Evolutionary conservation across 768 basidiomycete species (phyloP).

Genomic region (Lepiota venenata): DNA sequence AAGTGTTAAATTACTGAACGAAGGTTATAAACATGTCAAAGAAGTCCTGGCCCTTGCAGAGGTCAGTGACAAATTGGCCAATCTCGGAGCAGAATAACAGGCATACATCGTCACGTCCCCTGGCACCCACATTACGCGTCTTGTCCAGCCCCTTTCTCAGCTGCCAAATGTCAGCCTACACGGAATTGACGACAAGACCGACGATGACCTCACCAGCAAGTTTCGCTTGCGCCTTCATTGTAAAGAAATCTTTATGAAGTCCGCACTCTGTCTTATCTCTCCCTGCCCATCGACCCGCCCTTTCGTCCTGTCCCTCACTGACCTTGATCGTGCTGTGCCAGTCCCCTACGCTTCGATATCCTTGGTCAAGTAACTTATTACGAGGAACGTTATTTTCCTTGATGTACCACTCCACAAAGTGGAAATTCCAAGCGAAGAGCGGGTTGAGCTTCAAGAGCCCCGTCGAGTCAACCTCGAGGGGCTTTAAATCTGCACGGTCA

Average conservation of each 20-base stretch:
- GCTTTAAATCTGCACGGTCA: slow-evolving; percentile 77
- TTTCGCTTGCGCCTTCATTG: slow-evolving; percentile 59
- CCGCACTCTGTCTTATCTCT: slow-evolving; percentile 94
- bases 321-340: slow-evolving; percentile 91
- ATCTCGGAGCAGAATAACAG: too few relatives aligned
- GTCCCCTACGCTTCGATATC: slow-evolving; percentile 95
- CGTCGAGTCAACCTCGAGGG: slow-evolving; percentile 87
- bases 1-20: neutral
- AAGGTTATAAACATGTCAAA: too few relatives aligned
- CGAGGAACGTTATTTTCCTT: slow-evolving; percentile 78
- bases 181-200: neutral
- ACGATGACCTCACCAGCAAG: slow-evolving; percentile 7
- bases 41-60: too few relatives aligned
- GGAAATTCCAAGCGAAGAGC: slow-evolving; percentile 84
- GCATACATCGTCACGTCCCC: too few relatives aligned
- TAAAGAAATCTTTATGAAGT: slow-evolving; percentile 87
- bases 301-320: slow-evolving; percentile 74
- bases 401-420: slow-evolving; percentile 81
- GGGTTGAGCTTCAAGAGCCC: slow-evolving; percentile 95
- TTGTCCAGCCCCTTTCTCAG: neutral
- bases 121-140: too few relatives aligned
- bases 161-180: neutral
- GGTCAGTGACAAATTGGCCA: too few relatives aligned
- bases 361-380: slow-evolving; percentile 84
- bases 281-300: slow-evolving; percentile 90